Base-by-base conservation (phyloP, 202 grass and related monocot species). In the Zoysia matrella region DNA sequence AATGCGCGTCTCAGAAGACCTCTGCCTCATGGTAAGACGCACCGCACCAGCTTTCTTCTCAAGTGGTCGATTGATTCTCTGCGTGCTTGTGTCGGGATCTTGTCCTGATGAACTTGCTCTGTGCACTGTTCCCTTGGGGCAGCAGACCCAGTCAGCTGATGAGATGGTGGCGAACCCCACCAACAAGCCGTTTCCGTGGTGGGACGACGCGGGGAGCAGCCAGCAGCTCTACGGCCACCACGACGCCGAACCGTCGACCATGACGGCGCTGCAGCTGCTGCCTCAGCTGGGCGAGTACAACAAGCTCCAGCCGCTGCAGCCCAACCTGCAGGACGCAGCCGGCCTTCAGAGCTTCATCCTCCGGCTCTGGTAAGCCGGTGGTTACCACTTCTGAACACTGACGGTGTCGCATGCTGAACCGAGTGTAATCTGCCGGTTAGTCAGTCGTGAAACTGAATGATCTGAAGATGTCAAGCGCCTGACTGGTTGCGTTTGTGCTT, bases 11-110 rank as follows among this genome's bases (percentile, higher is more conserved):
- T 57, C 87, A 76, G 89, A 83, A 78, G 83, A 79, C 74, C 72
- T 92, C 73, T 97, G 82, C 73, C 83, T 83, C 65, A 91, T 94
- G 86, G 94, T 97, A 91, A 63, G 52, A 49, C 43, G 18, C n/a
- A 18, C 30, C 30, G 30, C 1, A 36, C 36, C 22, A 40, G 60
- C 40, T 63, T 74, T 64, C 14, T 77, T 4, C 45, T 73, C 2
- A 6, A 39, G 1, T 40, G 47, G 12, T 48, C 56, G 43, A 67
- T 41, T 30, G 10, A 57, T 9, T 7, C 0, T 43, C 5, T 56
- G 41, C 5, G 1, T 36, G 30, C 30, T 36, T 36, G 30, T 36
- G 30, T 36, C 30, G 30, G 30, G 0, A 8, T 46, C 13, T 43
- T 76, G 15, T 47, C 16, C 42, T 54, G 6, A 84, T 47, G 7